A percentile compares a stretch with the other conserved stretches of the same genome.
These are phyloP conservation scores for Xylaria sp. DNA, from an alignment of 2,329 filamentous ascomycete species.

Conservation along the genomic window DNA sequence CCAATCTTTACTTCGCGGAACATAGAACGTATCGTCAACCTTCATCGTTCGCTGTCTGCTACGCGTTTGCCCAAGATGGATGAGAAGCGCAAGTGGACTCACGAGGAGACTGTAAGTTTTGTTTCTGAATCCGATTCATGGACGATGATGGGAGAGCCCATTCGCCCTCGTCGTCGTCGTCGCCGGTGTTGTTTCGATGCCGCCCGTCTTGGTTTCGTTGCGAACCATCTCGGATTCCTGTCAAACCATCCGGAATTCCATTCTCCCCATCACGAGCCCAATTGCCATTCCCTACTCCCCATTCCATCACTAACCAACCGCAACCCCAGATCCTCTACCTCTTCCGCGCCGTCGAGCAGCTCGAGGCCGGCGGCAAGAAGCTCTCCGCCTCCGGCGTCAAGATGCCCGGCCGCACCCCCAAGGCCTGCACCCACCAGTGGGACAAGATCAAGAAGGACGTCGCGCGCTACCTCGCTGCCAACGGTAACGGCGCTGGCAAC, in stretches of 20 bases:
- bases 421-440: slow-evolving; percentile 1
- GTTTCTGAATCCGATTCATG: not conserved
- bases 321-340: not conserved
- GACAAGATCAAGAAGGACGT: slow-evolving; percentile 3
- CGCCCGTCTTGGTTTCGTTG: too few species aligned
- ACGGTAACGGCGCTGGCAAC: not conserved
- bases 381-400: not conserved
- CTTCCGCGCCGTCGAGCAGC: slow-evolving; percentile 1
- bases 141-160: too few species aligned
- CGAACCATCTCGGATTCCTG: too few species aligned
- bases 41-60: too few species aligned
- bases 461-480: not conserved
- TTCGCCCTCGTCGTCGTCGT: too few species aligned
- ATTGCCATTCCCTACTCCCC: not conserved
- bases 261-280: not conserved
- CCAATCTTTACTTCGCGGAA: not conserved
- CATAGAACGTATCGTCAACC: too few species aligned
- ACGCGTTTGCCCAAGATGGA: not conserved
- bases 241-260: too few species aligned
- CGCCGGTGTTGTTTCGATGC: too few species aligned
- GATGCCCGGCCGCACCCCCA: slow-evolving; percentile 1
- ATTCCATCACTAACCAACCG: not conserved
- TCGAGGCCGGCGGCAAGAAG: not conserved
- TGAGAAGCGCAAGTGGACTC: not conserved
- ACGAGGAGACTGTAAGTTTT: not conserved